phyloP scores from a whole-genome alignment of 352 stramenopile species.

The Proteromonas lacertae region DNA sequence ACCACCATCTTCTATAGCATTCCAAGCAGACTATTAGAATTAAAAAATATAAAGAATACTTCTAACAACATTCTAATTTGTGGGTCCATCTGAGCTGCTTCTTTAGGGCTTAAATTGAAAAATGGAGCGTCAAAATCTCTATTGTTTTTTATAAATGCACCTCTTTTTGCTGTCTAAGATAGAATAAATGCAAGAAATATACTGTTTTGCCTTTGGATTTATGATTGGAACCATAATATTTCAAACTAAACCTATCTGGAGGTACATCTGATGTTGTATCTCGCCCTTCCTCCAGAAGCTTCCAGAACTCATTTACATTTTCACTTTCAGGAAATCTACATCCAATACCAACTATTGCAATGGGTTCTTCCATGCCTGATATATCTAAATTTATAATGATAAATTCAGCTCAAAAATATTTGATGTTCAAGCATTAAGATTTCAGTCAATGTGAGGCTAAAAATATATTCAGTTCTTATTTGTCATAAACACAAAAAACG shows the following conservation, averaged over 20 bases:
- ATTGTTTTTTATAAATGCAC: no score
- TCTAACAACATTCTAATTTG: conserved; percentile 13
- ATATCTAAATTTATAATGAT: no score
- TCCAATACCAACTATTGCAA: neutral
- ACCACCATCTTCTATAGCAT: no score
- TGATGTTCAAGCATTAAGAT: no score
- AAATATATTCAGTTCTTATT: no score
- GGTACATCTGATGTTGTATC: conserved; percentile 10
- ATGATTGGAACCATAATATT: neutral
- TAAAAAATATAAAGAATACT: conserved; percentile 1
- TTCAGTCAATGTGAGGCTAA: no score
- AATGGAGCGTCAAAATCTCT: conserved; percentile 11
- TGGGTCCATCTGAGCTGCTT: conserved; percentile 11
- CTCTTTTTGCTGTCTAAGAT: no score
- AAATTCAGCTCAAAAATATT: no score
- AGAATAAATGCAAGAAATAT: no score
- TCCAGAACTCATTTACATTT: neutral
- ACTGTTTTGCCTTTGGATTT: no score
- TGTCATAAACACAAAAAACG: no score
- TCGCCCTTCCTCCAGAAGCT: conserved; percentile 6
- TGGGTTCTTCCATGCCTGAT: no score
- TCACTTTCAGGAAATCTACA: neutral
- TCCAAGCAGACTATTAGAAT: neutral
- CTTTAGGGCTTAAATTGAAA: conserved; percentile 7
- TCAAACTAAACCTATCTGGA: neutral